Evolutionary conservation across 768 basidiomycete genomes (phyloP).

Genomic region (Boletus edulis): DNA sequence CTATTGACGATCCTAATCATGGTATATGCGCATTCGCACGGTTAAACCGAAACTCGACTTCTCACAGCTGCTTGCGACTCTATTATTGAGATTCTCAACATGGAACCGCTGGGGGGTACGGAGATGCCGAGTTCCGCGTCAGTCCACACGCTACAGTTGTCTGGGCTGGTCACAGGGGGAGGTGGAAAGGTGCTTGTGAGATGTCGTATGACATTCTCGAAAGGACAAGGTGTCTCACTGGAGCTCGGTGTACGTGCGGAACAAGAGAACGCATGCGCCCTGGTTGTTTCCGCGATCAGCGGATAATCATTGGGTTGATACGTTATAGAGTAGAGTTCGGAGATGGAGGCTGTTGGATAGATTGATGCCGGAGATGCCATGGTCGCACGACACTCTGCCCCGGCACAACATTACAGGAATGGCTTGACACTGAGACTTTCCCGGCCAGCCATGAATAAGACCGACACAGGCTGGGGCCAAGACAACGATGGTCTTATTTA

Average conservation of each 20-base stretch:
- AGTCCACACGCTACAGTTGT: conserved; percentile 92
- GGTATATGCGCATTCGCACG: conserved; percentile 16
- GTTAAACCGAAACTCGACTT: neutral
- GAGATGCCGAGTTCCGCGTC: conserved; percentile 78
- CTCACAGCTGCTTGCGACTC: conserved; percentile 89
- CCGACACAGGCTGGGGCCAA: neutral
- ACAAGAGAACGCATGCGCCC: conserved; percentile 77
- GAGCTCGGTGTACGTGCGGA: conserved; percentile 92
- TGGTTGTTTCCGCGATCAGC: conserved; percentile 89
- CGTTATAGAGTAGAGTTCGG: neutral
- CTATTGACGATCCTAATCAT: conserved; percentile 19
- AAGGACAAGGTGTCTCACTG: conserved; percentile 88
- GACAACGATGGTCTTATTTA: neutral
- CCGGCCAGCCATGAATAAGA: conserved; percentile 2
- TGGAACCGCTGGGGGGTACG: conserved; percentile 94
- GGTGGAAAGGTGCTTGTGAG: conserved; percentile 95
- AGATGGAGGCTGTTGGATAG: conserved; percentile 8
- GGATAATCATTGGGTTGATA: conserved; percentile 37
- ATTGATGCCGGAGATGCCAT: conserved; percentile 3
- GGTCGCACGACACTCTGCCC: conserved; percentile 8
- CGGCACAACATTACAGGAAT: neutral
- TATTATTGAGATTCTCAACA: conserved; percentile 92
- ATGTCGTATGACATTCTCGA: conserved; percentile 92
- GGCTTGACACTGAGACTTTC: conserved; percentile 4
- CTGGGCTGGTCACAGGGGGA: conserved; percentile 87